Conservation (phyloP, 371 early-diverging fungal species). For the Rhizopus microsporus region DNA sequence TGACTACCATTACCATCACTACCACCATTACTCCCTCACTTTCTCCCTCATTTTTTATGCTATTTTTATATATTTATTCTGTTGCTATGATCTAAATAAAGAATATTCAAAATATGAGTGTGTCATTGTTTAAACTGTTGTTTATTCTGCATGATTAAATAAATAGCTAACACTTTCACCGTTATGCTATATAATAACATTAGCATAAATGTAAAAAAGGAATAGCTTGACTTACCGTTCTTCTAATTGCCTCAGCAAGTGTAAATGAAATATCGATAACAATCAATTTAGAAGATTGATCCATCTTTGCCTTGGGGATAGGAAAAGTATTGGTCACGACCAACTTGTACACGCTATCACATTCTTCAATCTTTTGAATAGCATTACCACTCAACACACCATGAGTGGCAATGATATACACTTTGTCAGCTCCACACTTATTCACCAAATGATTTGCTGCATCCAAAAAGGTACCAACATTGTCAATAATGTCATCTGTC, state of each 20-base stretch:
- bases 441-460: conserved; percentile 88
- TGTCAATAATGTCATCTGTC: conserved; percentile 94
- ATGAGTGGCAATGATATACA: conserved; percentile 93
- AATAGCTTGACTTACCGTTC: conserved; percentile 60
- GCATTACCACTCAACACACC: conserved; percentile 91
- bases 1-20: too few relatives aligned
- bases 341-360: conserved; percentile 81
- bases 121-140: neutral
- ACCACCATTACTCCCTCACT: too few relatives aligned
- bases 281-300: conserved; percentile 72
- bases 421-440: conserved; percentile 82
- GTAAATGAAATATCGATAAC: conserved; percentile 90
- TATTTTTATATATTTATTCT: too few relatives aligned
- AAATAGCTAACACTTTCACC: conserved; percentile 95
- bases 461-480: conserved; percentile 84
- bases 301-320: conserved; percentile 74
- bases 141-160: conserved; percentile 62
- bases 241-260: conserved; percentile 95
- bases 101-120: too few relatives aligned
- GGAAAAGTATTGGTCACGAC: conserved; percentile 96
- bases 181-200: conserved; percentile 68
- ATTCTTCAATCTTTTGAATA: conserved; percentile 80
- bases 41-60: too few relatives aligned
- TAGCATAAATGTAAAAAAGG: conserved; percentile 3
- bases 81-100: too few relatives aligned